These are phyloP conservation scores for Penicillium paneum DNA, from an alignment of 2,329 filamentous ascomycete genomes.

Conservation along the genomic window DNA sequence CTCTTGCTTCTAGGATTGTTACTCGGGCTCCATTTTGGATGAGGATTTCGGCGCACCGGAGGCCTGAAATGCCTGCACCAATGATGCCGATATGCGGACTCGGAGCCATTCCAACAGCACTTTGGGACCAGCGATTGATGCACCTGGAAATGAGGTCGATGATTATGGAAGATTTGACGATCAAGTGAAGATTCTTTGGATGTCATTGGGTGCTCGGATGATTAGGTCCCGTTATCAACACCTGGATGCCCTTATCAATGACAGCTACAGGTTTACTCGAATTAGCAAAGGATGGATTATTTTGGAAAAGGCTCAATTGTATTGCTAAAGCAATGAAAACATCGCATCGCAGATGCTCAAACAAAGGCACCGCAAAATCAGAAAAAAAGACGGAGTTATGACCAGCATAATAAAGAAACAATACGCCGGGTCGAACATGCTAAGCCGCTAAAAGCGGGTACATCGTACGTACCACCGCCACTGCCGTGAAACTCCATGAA, in stretches of 20 bases:
- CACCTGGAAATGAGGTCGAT: background rate
- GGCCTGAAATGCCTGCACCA: slow-evolving; percentile 58
- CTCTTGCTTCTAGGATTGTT: slow-evolving; percentile 59
- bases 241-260: background rate
- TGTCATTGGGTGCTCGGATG: slow-evolving; percentile 11
- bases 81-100: slow-evolving; percentile 56
- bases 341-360: background rate
- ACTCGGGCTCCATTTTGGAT: slow-evolving; percentile 55
- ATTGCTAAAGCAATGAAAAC: background rate
- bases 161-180: background rate
- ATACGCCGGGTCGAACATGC: slow-evolving; percentile 7
- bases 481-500: slow-evolving; percentile 16
- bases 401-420: slow-evolving; percentile 15
- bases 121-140: background rate
- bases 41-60: slow-evolving; percentile 59
- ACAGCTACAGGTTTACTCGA: background rate
- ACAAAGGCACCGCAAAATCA: background rate
- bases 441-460: background rate
- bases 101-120: slow-evolving; percentile 30
- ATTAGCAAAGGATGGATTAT: background rate
- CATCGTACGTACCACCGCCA: background rate
- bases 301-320: background rate
- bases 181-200: background rate
- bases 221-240: slow-evolving; percentile 17
- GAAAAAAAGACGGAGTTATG: slow-evolving; percentile 12